A percentile compares a stretch with the other conserved stretches of the same genome.
Conservation (phyloP, 129 eudicot genomes). For the Glebionis coronaria region DNA sequence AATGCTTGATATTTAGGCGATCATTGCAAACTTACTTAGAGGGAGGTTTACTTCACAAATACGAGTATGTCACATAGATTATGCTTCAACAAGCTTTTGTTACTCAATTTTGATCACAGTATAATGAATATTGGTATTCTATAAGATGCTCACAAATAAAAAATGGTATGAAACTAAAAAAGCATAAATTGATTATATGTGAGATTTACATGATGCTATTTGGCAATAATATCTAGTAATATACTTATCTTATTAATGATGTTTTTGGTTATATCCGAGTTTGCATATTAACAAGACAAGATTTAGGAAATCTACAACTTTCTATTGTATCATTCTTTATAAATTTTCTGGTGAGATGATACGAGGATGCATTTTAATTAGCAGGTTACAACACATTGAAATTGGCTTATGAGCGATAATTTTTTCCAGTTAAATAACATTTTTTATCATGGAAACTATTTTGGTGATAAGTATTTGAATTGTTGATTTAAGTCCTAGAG, state of each 20-base stretch:
- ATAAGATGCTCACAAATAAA: neutral
- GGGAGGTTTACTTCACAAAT: no score
- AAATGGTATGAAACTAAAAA: neutral
- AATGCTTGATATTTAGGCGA: neutral
- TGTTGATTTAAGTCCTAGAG: slow-evolving; percentile 34
- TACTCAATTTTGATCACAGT: neutral
- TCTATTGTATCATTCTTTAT: no score
- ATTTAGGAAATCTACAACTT: neutral
- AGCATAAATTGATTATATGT: no score
- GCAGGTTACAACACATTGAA: no score
- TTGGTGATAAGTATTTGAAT: slow-evolving; percentile 7
- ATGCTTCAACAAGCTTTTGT: no score
- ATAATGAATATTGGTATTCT: neutral
- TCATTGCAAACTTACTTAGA: no score
- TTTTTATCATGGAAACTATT: neutral
- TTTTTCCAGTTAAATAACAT: no score
- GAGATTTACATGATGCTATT: neutral
- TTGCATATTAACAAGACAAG: neutral
- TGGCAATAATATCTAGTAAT: neutral
- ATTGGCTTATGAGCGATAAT: no score
- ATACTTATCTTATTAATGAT: neutral
- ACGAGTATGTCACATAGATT: no score
- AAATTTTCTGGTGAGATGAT: no score
- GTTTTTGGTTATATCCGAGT: neutral
- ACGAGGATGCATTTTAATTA: no score